phyloP scores from a whole-genome alignment of 2,329 filamentous ascomycete genomes.

The Didymella segeticola region DNA sequence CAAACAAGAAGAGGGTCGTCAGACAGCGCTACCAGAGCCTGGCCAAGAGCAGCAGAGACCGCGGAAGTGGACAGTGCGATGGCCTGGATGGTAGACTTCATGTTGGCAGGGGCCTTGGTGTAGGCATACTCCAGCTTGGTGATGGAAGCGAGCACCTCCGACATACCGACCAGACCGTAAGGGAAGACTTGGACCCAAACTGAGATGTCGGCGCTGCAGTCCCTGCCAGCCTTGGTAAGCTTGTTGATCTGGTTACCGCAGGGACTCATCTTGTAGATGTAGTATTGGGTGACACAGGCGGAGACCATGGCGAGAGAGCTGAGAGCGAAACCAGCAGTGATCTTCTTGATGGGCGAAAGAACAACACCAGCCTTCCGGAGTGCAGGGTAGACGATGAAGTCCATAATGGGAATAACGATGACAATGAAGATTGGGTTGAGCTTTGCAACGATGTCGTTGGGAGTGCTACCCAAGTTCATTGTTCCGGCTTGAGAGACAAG shows the following conservation, averaged over 20 bases:
- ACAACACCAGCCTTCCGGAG: conserved; percentile 68
- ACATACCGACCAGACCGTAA: conserved; percentile 63
- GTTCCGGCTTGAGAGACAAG: conserved; percentile 72
- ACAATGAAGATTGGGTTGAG: conserved; percentile 78
- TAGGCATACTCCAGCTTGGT: conserved; percentile 66
- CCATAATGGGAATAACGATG: conserved; percentile 68
- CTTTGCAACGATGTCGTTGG: conserved; percentile 80
- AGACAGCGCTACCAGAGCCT: conserved; percentile 41
- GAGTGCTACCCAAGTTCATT: conserved; percentile 72
- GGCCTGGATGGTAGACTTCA: conserved; percentile 55
- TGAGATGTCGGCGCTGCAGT: conserved; percentile 55
- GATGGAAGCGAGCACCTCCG: conserved; percentile 71
- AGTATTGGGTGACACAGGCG: conserved; percentile 63
- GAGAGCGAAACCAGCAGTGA: conserved; percentile 72
- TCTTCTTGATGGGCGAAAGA: conserved; percentile 79
- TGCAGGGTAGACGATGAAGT: conserved; percentile 70
- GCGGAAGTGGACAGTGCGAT: conserved; percentile 47
- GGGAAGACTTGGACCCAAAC: conserved; percentile 63
- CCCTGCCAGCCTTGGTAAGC: conserved; percentile 50
- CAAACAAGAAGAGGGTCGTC: conserved; percentile 44
- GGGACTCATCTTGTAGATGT: conserved; percentile 53
- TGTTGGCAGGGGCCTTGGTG: conserved; percentile 63
- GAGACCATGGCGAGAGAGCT: conserved; percentile 67
- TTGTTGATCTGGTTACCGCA: conserved; percentile 40
- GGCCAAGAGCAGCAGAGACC: conserved; percentile 40